Evolutionary conservation across 1,139 yeast genomes (phyloP), one percentile per base, ranked within the genome.

Genomic region (Trichomonascaceae sp.): DNA sequence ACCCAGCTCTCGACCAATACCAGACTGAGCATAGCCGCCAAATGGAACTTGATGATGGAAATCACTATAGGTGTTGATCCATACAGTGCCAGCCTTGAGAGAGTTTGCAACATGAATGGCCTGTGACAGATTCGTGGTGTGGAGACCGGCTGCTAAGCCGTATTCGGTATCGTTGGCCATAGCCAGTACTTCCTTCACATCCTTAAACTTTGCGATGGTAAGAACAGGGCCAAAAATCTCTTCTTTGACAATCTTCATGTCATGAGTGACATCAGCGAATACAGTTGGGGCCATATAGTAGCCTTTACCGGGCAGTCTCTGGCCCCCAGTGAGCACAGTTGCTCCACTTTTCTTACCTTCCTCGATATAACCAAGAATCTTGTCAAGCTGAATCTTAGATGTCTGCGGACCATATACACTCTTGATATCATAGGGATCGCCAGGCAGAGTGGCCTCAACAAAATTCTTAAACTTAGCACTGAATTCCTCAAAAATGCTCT

Each of bases 1-100:
- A 71, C 96, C 96, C 84, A 88, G 83, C 78, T 88, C 96, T 76
- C 95, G 85, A 68, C 96, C 96, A 70, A 86, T 82, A 74, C 96
- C 96, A 57, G 95, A 85, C 73, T 84, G 82, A 69, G 85, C 84
- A 81, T 75, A 87, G 62, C 96, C 96, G 68, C 96, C 96, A 61
- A 82, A 82, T 58, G 86, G 86, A 69, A 87, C 85, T 73, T 81
- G 78, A 63, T 80, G 81, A 74, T 87, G 87, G 84, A 87, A 84
- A 66, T 84, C 88, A 72, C 88, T 88, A 77, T 86, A 87, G 60
- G 95, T 78, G 77, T 82, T 82, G 67, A 86, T 78, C 87, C 91
- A 88, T 58, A 87, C 80, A 62, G 89, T 85, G 66, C 96, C 96
- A 38, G 95, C 83, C 63, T 81, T 81, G 56, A 87, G 68, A 62